These are phyloP conservation scores for Paracamarosporium sp. DNA, from an alignment of 2,329 filamentous ascomycete genomes.

Conservation along the genomic window DNA sequence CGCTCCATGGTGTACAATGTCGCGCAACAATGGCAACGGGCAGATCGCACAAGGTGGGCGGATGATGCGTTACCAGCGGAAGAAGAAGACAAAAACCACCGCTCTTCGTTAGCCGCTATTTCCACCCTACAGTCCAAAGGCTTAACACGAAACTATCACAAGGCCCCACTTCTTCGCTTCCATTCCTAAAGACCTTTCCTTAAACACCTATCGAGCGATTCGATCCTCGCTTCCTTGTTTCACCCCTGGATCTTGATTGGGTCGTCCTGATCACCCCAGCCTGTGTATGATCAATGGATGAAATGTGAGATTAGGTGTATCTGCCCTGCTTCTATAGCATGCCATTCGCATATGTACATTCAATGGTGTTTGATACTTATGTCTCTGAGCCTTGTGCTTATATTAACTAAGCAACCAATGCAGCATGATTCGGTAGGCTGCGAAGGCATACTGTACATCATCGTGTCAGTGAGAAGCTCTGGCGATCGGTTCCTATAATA, in stretches of 20 bases:
- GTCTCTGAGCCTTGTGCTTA: neutral
- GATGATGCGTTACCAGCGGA: slow-evolving; percentile 49
- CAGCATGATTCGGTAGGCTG: neutral
- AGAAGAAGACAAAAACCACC: slow-evolving; percentile 34
- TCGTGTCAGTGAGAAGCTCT: neutral
- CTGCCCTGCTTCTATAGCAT: neutral
- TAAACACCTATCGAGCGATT: neutral
- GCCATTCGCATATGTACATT: slow-evolving; percentile 3
- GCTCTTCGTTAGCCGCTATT: neutral
- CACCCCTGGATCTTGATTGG: neutral
- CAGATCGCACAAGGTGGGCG: slow-evolving; percentile 63
- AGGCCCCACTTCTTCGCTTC: neutral
- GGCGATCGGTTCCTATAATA: neutral
- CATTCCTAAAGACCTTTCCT: neutral
- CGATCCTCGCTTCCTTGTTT: neutral
- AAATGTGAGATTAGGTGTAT: neutral
- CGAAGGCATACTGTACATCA: neutral
- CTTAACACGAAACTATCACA: neutral
- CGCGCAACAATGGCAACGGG: slow-evolving; percentile 67
- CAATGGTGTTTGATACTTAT: slow-evolving; percentile 8
- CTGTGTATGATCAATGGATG: neutral
- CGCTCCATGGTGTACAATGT: slow-evolving; percentile 85
- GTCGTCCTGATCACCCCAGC: neutral
- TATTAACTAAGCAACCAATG: neutral
- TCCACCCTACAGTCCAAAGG: neutral